phyloP scores from a whole-genome alignment of 164 flowering plant species.

The Kingdonia uniflora region DNA sequence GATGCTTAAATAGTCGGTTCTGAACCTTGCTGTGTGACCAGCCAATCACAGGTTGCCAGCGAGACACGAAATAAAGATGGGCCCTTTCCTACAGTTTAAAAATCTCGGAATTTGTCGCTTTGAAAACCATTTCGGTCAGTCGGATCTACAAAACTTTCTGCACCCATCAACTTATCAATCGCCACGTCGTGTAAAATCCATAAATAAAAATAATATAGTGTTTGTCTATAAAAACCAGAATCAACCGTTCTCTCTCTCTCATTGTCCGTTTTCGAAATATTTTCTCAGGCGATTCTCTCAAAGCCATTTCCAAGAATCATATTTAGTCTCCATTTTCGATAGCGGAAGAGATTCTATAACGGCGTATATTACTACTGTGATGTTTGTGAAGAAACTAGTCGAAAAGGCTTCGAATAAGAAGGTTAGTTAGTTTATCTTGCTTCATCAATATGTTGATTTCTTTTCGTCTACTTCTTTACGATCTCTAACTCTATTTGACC shows the following conservation, averaged over 20 bases:
- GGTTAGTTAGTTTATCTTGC: too few relatives aligned
- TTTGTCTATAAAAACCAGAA: constrained; percentile 12
- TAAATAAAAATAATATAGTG: not conserved
- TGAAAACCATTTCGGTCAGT: not conserved
- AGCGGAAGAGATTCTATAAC: too few relatives aligned
- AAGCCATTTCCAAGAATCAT: constrained; percentile 6
- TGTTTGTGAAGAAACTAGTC: constrained; percentile 73
- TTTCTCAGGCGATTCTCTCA: constrained; percentile 19
- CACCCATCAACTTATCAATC: not conserved
- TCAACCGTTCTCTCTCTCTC: constrained; percentile 17
- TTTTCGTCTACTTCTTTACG: not conserved
- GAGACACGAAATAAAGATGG: not conserved
- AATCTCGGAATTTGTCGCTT: not conserved
- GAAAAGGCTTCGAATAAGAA: constrained; percentile 59
- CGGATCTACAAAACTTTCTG: not conserved
- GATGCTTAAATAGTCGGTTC: too few relatives aligned
- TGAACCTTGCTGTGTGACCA: too few relatives aligned
- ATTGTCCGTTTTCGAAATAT: not conserved
- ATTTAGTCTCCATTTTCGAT: not conserved
- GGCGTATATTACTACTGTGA: constrained; percentile 5
- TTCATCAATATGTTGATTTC: too few relatives aligned
- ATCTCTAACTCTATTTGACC: too few relatives aligned
- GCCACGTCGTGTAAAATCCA: not conserved
- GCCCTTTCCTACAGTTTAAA: not conserved
- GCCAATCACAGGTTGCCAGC: not conserved